Conservation (phyloP, 2,329 filamentous ascomycete genomes). For the Exophiala viscosa region DNA sequence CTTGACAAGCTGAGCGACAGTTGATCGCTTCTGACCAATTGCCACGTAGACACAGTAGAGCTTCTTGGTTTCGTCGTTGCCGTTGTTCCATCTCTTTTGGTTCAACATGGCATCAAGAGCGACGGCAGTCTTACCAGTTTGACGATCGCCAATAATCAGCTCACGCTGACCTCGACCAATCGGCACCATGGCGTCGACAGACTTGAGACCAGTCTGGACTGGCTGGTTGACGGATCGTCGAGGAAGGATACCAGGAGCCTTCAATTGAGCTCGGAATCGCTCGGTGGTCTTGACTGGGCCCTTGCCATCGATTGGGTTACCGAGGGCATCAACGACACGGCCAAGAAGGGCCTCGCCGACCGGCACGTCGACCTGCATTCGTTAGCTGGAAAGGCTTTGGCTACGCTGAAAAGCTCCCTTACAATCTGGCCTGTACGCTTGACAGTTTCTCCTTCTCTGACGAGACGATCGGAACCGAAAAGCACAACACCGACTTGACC, state of each 20-base stretch:
- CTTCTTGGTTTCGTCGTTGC: slow-evolving; percentile 90
- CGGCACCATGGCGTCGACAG: slow-evolving; percentile 98
- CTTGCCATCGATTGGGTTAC: slow-evolving; percentile 99
- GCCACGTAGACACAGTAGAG: slow-evolving; percentile 99
- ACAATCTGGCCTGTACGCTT: slow-evolving; percentile 99
- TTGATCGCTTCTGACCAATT: slow-evolving; percentile 98
- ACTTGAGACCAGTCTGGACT: slow-evolving; percentile 99
- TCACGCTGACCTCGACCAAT: slow-evolving; percentile 99
- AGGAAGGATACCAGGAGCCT: slow-evolving; percentile 97
- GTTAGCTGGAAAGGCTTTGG: slow-evolving; percentile 25
- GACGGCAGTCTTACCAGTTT: slow-evolving; percentile 99
- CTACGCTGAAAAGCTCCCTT: slow-evolving; percentile 39
- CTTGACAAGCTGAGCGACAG: slow-evolving; percentile 98
- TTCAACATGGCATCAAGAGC: slow-evolving; percentile 97
- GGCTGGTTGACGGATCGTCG: slow-evolving; percentile 97
- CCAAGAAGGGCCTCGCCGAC: slow-evolving; percentile 90
- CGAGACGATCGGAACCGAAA: slow-evolving; percentile 99
- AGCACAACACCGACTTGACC: slow-evolving; percentile 99
- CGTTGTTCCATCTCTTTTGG: slow-evolving; percentile 96
- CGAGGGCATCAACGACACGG: slow-evolving; percentile 96
- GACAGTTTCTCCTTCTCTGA: slow-evolving; percentile 98
- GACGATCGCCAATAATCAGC: slow-evolving; percentile 99
- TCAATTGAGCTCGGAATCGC: slow-evolving; percentile 95
- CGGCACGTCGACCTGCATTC: slow-evolving; percentile 80
- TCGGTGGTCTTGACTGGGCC: slow-evolving; percentile 88